Base-by-base conservation (phyloP, 768 basidiomycete genomes). In the Cantharellus anzutake region DNA sequence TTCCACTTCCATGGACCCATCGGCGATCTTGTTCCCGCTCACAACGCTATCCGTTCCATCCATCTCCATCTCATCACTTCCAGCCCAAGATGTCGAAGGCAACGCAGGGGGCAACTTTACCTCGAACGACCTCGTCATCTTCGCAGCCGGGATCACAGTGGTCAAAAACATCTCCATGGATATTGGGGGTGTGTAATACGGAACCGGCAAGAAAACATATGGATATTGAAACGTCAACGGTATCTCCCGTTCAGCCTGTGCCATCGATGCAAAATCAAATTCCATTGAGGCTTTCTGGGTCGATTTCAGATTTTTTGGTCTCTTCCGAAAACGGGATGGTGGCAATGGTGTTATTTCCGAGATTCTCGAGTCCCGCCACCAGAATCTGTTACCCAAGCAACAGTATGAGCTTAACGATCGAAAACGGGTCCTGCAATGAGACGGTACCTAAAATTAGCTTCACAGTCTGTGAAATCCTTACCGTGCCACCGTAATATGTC, bases 401-500 rank as follows among this genome's bases (percentile, higher is more conserved):
- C 5, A 14, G 35, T 40, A 40, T 2, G 41, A 48, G 42, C 57
- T 5, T 38, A 63, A 34, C 60, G 60, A 29, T 29, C n/a, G 37
- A 58, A 16, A 41, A 3, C n/a, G 2, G 0, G 34, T 3, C 35
- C 2, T 35, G 35, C 44, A 42, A 58, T 14, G 37, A 58, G 41
- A 34, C n/a, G 38, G 16, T 44, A 83, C 87, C 87, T 76, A 68
- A 90, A 88, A 4, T 82, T 75, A 1, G 87, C 79, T 70, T 90
- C 87, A 64, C 88, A 89, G 62, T 87, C 84, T 1, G 73, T 80
- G 37, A 90, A 75, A 64, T 91, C 85, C 66, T 86, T 86, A 0
- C 86, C 85, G 66, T 88, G 87, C 87, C 88, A 91, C 63, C 82
- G 79, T 57, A 90, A 67, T 3, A 88, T 83, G 64, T 91, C 87